These are phyloP conservation scores for Lenwebbia sp. DNA, from an alignment of 345 rosid genomes.

Conservation along the genomic window DNA sequence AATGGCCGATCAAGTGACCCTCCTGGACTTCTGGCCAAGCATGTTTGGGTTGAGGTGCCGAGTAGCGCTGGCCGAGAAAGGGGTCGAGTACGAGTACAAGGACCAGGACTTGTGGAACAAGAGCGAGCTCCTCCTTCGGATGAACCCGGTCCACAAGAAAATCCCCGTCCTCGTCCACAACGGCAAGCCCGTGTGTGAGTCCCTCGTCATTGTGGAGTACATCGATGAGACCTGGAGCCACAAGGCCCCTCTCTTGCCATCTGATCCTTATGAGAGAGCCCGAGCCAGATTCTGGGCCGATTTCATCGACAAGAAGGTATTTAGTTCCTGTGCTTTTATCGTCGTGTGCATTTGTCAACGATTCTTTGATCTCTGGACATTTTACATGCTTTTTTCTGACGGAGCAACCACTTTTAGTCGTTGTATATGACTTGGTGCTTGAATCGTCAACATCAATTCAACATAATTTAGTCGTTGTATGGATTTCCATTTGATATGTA, in stretches of 20 bases:
- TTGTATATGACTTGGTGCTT: neutral
- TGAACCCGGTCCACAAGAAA: neutral
- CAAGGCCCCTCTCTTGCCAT: neutral
- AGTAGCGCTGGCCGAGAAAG: conserved; percentile 16
- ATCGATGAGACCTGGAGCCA: conserved; percentile 11
- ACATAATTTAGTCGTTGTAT: neutral
- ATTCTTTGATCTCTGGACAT: too few relatives aligned
- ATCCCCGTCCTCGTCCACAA: neutral
- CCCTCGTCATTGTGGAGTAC: neutral
- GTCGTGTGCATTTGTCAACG: neutral
- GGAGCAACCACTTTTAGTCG: too few relatives aligned
- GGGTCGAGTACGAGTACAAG: conserved; percentile 9
- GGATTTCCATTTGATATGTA: neutral
- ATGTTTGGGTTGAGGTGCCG: conserved; percentile 19
- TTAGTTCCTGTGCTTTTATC: neutral
- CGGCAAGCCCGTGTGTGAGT: conserved; percentile 3
- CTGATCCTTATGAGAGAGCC: conserved; percentile 16
- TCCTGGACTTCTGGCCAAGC: conserved; percentile 23
- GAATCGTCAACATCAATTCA: neutral
- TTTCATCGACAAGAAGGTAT: conserved; percentile 19
- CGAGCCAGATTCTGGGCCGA: conserved; percentile 27
- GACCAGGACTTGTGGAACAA: conserved; percentile 15
- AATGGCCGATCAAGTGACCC: neutral
- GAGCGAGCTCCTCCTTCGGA: conserved; percentile 4
- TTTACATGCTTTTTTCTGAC: too few relatives aligned